Conservation (phyloP, 2,329 filamentous ascomycete genomes). For the Kalaharituber pfeilii region DNA sequence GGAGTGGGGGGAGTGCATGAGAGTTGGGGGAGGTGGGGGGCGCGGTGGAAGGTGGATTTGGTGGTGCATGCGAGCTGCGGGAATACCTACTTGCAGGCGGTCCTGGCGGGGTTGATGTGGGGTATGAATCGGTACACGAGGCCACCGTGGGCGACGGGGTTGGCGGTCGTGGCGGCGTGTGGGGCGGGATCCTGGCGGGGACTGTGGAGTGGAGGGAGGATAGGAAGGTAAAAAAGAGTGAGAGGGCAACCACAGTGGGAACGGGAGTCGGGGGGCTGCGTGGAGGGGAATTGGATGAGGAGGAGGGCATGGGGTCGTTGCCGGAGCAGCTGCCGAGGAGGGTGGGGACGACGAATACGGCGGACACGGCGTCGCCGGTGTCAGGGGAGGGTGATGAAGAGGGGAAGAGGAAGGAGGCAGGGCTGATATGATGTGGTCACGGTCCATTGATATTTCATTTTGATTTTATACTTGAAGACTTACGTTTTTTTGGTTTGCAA, state of each 20-base stretch:
- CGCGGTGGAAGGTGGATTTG: conserved; percentile 58
- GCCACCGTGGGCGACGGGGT: conserved; percentile 62
- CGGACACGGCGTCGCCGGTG: too few species aligned
- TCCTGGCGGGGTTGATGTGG: conserved; percentile 70
- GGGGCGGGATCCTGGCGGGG: conserved; percentile 51
- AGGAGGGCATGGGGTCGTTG: conserved; percentile 31
- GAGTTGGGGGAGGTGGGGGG: background rate
- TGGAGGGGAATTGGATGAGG: conserved; percentile 28
- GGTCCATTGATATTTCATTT: too few species aligned
- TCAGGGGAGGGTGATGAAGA: background rate
- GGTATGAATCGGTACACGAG: conserved; percentile 52
- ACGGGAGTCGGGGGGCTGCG: conserved; percentile 27
- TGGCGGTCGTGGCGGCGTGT: conserved; percentile 60
- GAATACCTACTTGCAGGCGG: conserved; percentile 62
- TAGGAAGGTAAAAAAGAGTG: conserved; percentile 51
- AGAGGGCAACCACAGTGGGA: too few species aligned
- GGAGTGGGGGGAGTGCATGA: background rate
- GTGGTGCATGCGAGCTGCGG: conserved; percentile 61
- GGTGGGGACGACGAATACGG: too few species aligned
- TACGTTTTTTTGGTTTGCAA: too few species aligned
- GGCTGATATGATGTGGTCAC: too few species aligned
- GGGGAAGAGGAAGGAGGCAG: background rate
- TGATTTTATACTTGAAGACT: too few species aligned
- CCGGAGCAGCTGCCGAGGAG: background rate
- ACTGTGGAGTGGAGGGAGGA: conserved; percentile 59